Conservation (phyloP, 257 asterid genomes). For the Solanum ossicruentum region DNA sequence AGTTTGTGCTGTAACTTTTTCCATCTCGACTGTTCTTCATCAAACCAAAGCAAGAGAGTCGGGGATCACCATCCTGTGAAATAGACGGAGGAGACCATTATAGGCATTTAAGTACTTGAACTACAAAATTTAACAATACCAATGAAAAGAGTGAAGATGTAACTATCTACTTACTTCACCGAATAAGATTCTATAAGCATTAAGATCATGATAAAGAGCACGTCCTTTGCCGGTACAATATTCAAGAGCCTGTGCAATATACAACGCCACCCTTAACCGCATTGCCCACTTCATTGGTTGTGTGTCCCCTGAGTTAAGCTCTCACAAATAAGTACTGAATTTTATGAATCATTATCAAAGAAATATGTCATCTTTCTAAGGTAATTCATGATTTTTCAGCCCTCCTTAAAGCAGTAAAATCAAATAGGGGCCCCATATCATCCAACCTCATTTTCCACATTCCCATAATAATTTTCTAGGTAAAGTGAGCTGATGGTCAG, state of each 20-base stretch:
- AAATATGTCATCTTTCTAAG: background rate
- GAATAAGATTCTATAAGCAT: background rate
- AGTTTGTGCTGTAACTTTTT: constrained; percentile 74
- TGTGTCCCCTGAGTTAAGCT: constrained; percentile 39
- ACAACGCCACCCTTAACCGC: constrained; percentile 71
- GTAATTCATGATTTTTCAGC: background rate
- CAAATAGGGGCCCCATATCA: background rate
- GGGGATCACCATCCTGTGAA: constrained; percentile 70
- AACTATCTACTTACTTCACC: background rate
- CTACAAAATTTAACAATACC: background rate
- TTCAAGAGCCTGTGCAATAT: constrained; percentile 48
- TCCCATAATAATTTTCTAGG: background rate
- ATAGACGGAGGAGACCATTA: background rate
- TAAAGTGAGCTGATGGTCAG: background rate
- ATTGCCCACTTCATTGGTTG: constrained; percentile 74
- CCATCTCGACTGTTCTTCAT: constrained; percentile 76
- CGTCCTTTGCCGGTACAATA: constrained; percentile 51
- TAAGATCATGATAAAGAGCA: constrained; percentile 44
- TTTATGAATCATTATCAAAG: background rate
- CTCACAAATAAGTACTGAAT: background rate
- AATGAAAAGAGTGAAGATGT: background rate
- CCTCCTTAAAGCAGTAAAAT: background rate
- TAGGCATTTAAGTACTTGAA: background rate
- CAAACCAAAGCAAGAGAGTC: constrained; percentile 68
- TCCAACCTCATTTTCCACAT: background rate